Conservation (phyloP, 2,329 filamentous ascomycete species). For the Aspergillus aculeatinus region DNA sequence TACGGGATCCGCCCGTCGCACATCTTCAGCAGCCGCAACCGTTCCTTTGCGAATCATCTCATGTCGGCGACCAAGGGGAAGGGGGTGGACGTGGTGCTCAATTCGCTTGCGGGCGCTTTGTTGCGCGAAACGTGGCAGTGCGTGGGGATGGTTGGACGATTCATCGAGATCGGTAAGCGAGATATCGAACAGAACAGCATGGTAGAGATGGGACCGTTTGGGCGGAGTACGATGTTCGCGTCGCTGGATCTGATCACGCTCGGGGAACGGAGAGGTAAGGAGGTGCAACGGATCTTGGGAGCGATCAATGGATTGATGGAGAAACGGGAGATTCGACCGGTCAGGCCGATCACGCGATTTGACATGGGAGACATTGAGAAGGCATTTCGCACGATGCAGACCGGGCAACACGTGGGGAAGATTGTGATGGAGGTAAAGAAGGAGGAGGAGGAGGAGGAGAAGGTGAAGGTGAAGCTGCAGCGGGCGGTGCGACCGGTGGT, state of each 20-base stretch:
- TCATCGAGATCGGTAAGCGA: conserved; percentile 26
- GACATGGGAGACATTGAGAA: conserved; percentile 8
- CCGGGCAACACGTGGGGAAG: conserved; percentile 42
- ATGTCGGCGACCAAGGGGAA: conserved; percentile 18
- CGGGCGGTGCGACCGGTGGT: not conserved
- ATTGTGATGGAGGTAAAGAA: conserved; percentile 24
- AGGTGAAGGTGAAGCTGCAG: not conserved
- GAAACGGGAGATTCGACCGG: conserved; percentile 2
- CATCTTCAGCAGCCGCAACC: conserved; percentile 27
- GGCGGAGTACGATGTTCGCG: conserved; percentile 13
- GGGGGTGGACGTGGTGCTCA: conserved; percentile 31
- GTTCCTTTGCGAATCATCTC: conserved; percentile 20
- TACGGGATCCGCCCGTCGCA: conserved; percentile 20
- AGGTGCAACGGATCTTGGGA: conserved; percentile 13
- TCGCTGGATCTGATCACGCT: not conserved
- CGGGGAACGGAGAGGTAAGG: not conserved
- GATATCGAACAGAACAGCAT: conserved; percentile 14
- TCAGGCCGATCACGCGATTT: conserved; percentile 8
- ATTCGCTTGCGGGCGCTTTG: conserved; percentile 29
- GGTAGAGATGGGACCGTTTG: conserved; percentile 18
- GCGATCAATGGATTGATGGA: conserved; percentile 3
- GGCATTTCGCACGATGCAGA: conserved; percentile 35
- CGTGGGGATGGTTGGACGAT: conserved; percentile 23
- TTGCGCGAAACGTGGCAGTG: conserved; percentile 25
- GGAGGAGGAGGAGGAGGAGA: too few species aligned